Conservation (phyloP, 2,329 filamentous ascomycete genomes). For the Didymella keratinophila region DNA sequence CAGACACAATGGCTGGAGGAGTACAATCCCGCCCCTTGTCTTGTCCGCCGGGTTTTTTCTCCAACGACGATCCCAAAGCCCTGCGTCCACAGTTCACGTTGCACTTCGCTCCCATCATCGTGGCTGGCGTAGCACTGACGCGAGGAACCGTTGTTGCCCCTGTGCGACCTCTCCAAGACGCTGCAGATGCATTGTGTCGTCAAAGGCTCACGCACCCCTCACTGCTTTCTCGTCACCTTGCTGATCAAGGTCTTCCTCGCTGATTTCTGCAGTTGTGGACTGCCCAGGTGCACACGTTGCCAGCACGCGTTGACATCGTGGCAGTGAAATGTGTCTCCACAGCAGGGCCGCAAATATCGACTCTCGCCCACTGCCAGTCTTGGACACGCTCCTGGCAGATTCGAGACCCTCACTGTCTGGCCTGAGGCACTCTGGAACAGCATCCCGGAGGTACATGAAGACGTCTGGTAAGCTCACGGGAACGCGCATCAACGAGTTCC, state of each 20-base stretch:
- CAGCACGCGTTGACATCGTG: slow-evolving; percentile 20
- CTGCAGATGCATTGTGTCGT: slow-evolving; percentile 13
- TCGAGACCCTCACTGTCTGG: slow-evolving; percentile 46
- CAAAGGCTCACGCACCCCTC: slow-evolving; percentile 16
- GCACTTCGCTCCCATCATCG: slow-evolving; percentile 30
- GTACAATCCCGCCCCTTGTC: no score
- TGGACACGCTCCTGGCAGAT: slow-evolving; percentile 18
- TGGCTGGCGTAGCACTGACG: slow-evolving; percentile 42
- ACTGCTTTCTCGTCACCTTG: slow-evolving; percentile 9
- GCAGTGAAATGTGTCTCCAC: slow-evolving; percentile 18
- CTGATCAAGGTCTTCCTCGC: slow-evolving; percentile 16
- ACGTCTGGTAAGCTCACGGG: background rate
- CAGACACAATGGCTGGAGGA: slow-evolving; percentile 16
- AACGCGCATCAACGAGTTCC: background rate
- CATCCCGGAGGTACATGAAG: background rate
- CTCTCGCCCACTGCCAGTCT: slow-evolving; percentile 6
- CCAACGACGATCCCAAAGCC: slow-evolving; percentile 26
- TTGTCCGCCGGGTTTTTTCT: no score
- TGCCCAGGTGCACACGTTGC: slow-evolving; percentile 10
- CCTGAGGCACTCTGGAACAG: slow-evolving; percentile 28
- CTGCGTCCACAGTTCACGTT: slow-evolving; percentile 30
- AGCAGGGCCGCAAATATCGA: slow-evolving; percentile 11
- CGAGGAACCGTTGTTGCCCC: slow-evolving; percentile 17
- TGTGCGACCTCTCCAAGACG: slow-evolving; percentile 6
- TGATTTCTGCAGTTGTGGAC: background rate